Evolutionary conservation across 306 rosid genomes (phyloP).

Genomic region (Rubus parviflorus): DNA sequence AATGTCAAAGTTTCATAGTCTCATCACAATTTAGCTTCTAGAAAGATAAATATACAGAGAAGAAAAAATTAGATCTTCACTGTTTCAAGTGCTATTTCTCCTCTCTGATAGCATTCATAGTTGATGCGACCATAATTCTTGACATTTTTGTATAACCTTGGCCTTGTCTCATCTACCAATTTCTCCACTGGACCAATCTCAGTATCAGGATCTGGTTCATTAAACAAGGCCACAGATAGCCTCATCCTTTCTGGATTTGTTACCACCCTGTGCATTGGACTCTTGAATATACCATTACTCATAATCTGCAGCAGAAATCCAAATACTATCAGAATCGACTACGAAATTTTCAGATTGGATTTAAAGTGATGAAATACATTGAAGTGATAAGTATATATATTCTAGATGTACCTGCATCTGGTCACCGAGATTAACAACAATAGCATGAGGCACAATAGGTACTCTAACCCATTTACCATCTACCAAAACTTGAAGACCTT

Average conservation of each 20-base stretch:
- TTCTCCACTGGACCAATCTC: slow-evolving; percentile 17
- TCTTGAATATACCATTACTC: slow-evolving; percentile 25
- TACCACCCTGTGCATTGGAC: slow-evolving; percentile 26
- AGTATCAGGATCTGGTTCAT: slow-evolving; percentile 14
- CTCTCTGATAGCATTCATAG: slow-evolving; percentile 20
- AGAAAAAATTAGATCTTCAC: neutral
- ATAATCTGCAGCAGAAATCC: neutral
- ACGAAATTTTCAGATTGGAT: neutral
- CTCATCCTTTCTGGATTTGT: slow-evolving; percentile 23
- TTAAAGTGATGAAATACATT: neutral
- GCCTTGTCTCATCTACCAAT: slow-evolving; percentile 18
- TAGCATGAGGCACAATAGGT: slow-evolving; percentile 62
- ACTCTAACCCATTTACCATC: slow-evolving; percentile 65
- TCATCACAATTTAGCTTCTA: neutral
- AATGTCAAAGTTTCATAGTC: neutral
- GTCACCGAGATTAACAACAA: slow-evolving; percentile 76
- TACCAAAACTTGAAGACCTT: slow-evolving; percentile 77
- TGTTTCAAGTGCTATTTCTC: slow-evolving; percentile 17
- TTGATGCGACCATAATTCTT: slow-evolving; percentile 15
- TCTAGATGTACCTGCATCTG: slow-evolving; percentile 25
- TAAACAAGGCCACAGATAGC: slow-evolving; percentile 14
- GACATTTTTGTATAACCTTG: slow-evolving; percentile 11
- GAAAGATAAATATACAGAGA: neutral
- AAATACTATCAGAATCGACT: neutral
- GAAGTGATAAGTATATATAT: neutral